Conservation (phyloP, 495 filamentous ascomycete genomes). For the Aspergillus bertholletiae region DNA sequence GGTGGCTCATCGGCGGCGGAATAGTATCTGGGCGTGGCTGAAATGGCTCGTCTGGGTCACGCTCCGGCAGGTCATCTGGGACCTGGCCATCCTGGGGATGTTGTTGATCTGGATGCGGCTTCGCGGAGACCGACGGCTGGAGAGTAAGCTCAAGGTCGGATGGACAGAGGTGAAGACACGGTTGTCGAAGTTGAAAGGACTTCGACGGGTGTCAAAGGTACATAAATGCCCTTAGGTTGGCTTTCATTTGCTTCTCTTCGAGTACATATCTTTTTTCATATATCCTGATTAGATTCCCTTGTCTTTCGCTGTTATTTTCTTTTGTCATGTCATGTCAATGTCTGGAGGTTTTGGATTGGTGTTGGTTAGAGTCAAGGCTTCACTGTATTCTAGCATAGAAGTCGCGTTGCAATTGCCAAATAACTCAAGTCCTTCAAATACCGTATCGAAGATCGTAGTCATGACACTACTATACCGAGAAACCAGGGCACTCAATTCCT, state of each 20-base stretch:
- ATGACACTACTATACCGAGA: conserved; percentile 25
- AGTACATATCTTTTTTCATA: conserved; percentile 13
- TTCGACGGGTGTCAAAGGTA: conserved; percentile 21
- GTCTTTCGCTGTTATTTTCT: conserved; percentile 1
- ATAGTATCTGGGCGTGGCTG: conserved; percentile 63
- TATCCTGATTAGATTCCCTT: not conserved
- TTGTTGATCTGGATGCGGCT: conserved; percentile 76
- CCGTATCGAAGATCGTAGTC: conserved; percentile 1
- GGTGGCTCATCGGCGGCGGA: conserved; percentile 39
- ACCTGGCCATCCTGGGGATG: conserved; percentile 64
- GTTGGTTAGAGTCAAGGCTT: conserved; percentile 8
- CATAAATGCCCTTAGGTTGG: conserved; percentile 23
- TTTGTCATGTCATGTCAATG: not conserved
- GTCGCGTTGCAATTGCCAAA: not conserved
- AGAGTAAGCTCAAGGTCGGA: conserved; percentile 67
- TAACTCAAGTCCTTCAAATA: not conserved
- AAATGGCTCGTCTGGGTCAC: conserved; percentile 66
- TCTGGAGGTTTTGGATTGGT: not conserved
- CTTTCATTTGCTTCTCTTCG: conserved; percentile 11
- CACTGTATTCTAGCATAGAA: conserved; percentile 17
- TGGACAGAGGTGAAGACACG: conserved; percentile 60
- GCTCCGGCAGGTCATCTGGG: conserved; percentile 70
- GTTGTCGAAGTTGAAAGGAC: conserved; percentile 43
- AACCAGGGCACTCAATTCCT: conserved; percentile 22
- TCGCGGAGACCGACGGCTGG: conserved; percentile 71